phyloP scores from a whole-genome alignment of 768 basidiomycete species.

The Kwoniella europaea region DNA sequence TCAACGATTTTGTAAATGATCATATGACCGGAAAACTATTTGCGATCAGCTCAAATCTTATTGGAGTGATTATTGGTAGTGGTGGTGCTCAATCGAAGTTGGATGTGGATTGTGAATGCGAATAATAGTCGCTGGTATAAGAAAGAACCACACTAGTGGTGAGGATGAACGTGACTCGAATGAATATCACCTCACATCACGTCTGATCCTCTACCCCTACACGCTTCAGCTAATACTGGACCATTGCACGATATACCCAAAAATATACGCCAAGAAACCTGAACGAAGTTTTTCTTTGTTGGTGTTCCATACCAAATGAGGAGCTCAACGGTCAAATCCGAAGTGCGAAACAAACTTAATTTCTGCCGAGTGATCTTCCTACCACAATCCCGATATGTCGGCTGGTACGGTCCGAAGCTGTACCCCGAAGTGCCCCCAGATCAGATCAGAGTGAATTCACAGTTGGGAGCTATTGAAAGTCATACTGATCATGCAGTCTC shows the following conservation, averaged over 20 bases:
- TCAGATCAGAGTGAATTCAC: too few species aligned
- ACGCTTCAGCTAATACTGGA: not conserved
- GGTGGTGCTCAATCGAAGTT: not conserved
- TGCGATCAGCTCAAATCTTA: not conserved
- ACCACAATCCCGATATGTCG: not conserved
- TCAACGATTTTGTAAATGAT: too few species aligned
- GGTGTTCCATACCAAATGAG: not conserved
- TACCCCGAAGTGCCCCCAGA: not conserved
- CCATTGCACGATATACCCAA: not conserved
- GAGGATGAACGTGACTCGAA: too few species aligned
- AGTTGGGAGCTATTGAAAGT: too few species aligned
- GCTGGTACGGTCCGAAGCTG: conserved; percentile 2
- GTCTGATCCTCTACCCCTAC: not conserved
- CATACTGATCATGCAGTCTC: too few species aligned
- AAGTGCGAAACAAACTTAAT: not conserved
- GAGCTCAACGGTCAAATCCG: conserved; percentile 13
- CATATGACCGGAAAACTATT: not conserved
- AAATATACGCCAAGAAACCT: not conserved
- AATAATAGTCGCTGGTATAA: not conserved
- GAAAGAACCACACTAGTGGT: not conserved
- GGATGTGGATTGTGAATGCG: not conserved
- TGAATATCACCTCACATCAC: not conserved
- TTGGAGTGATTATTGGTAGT: too few species aligned
- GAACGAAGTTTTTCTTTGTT: too few species aligned
- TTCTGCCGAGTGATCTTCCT: not conserved